Evolutionary conservation across 2,329 filamentous ascomycete genomes (phyloP).

Genomic region (Ophiognomonia clavigignenti-juglandacearum): DNA sequence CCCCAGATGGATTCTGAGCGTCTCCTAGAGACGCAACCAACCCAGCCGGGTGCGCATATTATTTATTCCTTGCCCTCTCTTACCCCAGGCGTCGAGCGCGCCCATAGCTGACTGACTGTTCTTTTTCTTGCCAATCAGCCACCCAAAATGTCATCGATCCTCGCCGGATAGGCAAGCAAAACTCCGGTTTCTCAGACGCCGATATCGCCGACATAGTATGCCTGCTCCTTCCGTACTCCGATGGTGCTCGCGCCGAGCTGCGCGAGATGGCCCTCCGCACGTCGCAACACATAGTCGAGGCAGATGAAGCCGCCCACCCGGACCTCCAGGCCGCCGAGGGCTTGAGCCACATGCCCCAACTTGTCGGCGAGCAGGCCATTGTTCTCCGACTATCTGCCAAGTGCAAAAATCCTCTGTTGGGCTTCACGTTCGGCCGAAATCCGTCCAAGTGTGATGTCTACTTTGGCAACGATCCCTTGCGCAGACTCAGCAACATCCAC

Average conservation of each 20-base stretch:
- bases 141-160: slow-evolving; percentile 82
- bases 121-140: slow-evolving; percentile 34
- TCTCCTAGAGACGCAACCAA: slow-evolving; percentile 11
- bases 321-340: slow-evolving; percentile 30
- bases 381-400: slow-evolving; percentile 74
- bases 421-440: slow-evolving; percentile 87
- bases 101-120: slow-evolving; percentile 1
- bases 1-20: slow-evolving; percentile 15
- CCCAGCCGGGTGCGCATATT: slow-evolving; percentile 17
- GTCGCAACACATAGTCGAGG: slow-evolving; percentile 45
- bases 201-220: slow-evolving; percentile 88
- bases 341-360: slow-evolving; percentile 47
- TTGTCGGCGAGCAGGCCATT: slow-evolving; percentile 60
- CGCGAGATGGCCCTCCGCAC: slow-evolving; percentile 41
- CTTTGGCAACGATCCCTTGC: slow-evolving; percentile 60
- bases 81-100: neutral
- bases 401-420: slow-evolving; percentile 62
- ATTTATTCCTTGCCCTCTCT: neutral
- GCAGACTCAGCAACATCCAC: slow-evolving; percentile 86
- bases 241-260: slow-evolving; percentile 69
- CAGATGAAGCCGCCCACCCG: slow-evolving; percentile 48
- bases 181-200: slow-evolving; percentile 75
- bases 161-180: slow-evolving; percentile 70
- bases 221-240: slow-evolving; percentile 75
- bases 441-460: slow-evolving; percentile 64